A percentile compares a stretch with the other conserved stretches of the same genome.
Conservation (phyloP, 2,329 filamentous ascomycete genomes). For the Trichoderma endophyticum region DNA sequence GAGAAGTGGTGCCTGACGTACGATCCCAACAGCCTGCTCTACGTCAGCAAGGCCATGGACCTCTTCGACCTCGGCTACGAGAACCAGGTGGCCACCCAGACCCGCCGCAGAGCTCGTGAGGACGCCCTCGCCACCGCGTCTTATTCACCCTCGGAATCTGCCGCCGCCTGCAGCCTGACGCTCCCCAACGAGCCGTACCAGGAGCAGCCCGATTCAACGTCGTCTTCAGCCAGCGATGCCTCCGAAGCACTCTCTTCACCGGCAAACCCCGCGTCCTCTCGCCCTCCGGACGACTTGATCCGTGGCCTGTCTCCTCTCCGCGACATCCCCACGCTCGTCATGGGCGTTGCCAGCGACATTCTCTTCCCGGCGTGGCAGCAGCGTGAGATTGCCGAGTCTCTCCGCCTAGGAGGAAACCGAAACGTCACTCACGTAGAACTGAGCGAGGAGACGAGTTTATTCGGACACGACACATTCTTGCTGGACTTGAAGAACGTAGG, state of each 20-base stretch:
- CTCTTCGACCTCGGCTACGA: constrained; percentile 83
- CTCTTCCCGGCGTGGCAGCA: constrained; percentile 98
- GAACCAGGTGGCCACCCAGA: constrained; percentile 61
- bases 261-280: constrained; percentile 35
- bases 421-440: constrained; percentile 85
- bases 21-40: constrained; percentile 90
- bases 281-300: constrained; percentile 76
- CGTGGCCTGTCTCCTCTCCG: constrained; percentile 68
- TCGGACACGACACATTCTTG: constrained; percentile 95
- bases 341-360: constrained; percentile 94
- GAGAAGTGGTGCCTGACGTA: constrained; percentile 98
- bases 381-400: constrained; percentile 82
- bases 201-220: constrained; percentile 60
- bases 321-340: constrained; percentile 77
- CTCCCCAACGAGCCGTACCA: constrained; percentile 81
- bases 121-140: constrained; percentile 55
- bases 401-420: constrained; percentile 73
- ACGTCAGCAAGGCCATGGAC: constrained; percentile 99
- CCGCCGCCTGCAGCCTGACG: constrained; percentile 68
- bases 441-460: constrained; percentile 89
- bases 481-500: constrained; percentile 91
- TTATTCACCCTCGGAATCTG: constrained; percentile 51
- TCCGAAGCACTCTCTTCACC: constrained; percentile 26
- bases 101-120: constrained; percentile 60
- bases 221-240: constrained; percentile 27